Percentiles rank a stretch among this genome's conserved stretches.
Evolutionary conservation across 2,329 filamentous ascomycete genomes (phyloP).

Genomic region (Sporothrix humicola): DNA sequence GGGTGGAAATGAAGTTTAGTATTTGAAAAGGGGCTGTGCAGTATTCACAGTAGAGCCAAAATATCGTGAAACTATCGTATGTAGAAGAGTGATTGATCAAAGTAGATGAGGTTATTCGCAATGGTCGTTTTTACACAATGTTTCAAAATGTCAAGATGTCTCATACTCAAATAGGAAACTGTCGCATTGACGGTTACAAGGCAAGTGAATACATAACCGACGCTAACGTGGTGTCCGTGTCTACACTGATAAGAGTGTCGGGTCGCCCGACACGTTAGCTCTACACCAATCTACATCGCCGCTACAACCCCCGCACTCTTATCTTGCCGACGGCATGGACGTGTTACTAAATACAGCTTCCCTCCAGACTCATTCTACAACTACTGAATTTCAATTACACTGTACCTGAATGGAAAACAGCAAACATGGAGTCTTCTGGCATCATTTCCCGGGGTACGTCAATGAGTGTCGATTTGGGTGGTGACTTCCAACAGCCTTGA

Average conservation of each 20-base stretch:
- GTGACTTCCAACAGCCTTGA: neutral
- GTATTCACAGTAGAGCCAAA: too few relatives aligned
- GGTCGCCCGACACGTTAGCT: neutral
- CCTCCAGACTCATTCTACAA: neutral
- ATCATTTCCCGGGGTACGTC: constrained; percentile 20
- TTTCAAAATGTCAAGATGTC: neutral
- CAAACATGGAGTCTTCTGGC: constrained; percentile 13
- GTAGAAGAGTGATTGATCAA: too few relatives aligned
- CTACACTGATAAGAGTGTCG: constrained; percentile 9
- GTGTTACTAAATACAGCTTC: constrained; percentile 14
- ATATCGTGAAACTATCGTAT: too few relatives aligned
- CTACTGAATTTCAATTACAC: too few relatives aligned
- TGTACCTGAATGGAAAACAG: neutral
- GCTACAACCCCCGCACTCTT: neutral
- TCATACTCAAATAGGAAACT: constrained; percentile 1
- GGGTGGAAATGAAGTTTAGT: too few relatives aligned
- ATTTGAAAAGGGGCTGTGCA: too few relatives aligned
- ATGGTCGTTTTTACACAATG: neutral
- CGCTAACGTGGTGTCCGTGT: too few relatives aligned
- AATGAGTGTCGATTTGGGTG: too few relatives aligned
- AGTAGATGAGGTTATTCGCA: neutral
- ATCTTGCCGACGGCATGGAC: neutral
- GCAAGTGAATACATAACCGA: too few relatives aligned
- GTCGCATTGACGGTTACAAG: too few relatives aligned
- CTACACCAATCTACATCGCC: neutral